Evolutionary conservation across 192 early-diverging fungal genomes (phyloP).

Genomic region (Coemansia sp.): DNA sequence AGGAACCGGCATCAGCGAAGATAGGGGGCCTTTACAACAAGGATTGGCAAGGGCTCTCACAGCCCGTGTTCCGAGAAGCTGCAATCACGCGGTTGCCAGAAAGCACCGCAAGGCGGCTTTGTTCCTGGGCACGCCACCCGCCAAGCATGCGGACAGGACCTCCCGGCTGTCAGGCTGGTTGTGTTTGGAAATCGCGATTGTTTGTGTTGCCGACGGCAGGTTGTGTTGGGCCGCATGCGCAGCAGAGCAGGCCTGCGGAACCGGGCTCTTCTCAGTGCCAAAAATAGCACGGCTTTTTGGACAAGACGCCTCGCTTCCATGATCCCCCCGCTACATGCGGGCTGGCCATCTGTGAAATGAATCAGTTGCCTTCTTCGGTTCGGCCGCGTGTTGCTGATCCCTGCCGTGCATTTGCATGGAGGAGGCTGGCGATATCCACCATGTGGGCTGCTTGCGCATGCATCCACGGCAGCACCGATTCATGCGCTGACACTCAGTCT

Average conservation of each 20-base stretch:
- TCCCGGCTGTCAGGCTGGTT: not conserved
- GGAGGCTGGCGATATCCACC: not conserved
- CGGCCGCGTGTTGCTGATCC: constrained; percentile 18
- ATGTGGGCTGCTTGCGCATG: constrained; percentile 2
- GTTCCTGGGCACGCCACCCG: constrained; percentile 15
- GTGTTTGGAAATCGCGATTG: not conserved
- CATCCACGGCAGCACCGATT: not conserved
- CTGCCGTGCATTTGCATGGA: constrained; percentile 16
- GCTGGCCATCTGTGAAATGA: constrained; percentile 10
- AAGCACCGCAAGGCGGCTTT: constrained; percentile 5
- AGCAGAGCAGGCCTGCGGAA: not conserved
- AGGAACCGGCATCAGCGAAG: constrained; percentile 10
- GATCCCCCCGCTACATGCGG: constrained; percentile 6
- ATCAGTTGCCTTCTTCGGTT: not conserved
- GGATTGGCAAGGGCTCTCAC: constrained; percentile 14
- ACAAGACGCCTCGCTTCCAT: constrained; percentile 6
- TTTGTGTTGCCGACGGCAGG: not conserved
- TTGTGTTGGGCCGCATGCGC: constrained; percentile 1
- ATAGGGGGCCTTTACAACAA: constrained; percentile 3
- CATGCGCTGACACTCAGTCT: too few species aligned
- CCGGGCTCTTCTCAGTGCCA: constrained; percentile 7
- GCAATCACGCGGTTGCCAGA: constrained; percentile 23
- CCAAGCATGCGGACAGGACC: constrained; percentile 4
- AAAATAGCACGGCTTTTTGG: constrained; percentile 11
- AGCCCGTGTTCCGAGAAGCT: constrained; percentile 45